phyloP scores from a whole-genome alignment of 179 eudicot genomes.

The Spergularia azorica region DNA sequence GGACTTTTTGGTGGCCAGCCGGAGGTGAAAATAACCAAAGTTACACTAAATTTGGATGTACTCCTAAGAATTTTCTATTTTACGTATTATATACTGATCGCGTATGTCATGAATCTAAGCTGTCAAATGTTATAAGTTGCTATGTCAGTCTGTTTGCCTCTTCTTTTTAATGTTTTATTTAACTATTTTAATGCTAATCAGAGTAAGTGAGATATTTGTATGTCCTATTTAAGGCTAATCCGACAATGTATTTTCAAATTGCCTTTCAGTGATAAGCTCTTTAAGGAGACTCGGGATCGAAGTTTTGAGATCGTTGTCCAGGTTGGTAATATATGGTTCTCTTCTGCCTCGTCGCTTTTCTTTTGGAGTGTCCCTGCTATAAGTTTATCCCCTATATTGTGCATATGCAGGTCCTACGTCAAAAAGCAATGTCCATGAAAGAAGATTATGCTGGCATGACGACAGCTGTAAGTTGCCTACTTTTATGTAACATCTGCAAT shows the following conservation, averaged over 20 bases:
- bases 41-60: neutral
- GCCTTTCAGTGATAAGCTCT: conserved; percentile 80
- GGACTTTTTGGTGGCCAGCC: too few relatives aligned
- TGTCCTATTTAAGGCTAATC: conserved; percentile 11
- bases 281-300: conserved; percentile 88
- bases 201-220: neutral
- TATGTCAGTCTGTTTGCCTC: neutral
- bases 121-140: neutral
- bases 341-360: neutral
- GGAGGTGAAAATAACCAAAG: too few relatives aligned
- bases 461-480: conserved; percentile 55
- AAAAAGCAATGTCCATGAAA: conserved; percentile 97
- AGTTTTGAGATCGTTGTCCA: conserved; percentile 98
- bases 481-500: neutral
- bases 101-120: neutral
- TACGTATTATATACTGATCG: neutral
- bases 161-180: neutral
- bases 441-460: conserved; percentile 90
- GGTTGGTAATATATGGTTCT: conserved; percentile 55
- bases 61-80: neutral
- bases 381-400: conserved; percentile 14
- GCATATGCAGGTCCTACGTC: conserved; percentile 87
- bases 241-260: conserved; percentile 14
- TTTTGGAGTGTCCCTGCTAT: conserved; percentile 5
- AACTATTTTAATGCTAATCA: neutral